Conservation (phyloP, 2,329 filamentous ascomycete species). For the Aspergillus uvarum region DNA sequence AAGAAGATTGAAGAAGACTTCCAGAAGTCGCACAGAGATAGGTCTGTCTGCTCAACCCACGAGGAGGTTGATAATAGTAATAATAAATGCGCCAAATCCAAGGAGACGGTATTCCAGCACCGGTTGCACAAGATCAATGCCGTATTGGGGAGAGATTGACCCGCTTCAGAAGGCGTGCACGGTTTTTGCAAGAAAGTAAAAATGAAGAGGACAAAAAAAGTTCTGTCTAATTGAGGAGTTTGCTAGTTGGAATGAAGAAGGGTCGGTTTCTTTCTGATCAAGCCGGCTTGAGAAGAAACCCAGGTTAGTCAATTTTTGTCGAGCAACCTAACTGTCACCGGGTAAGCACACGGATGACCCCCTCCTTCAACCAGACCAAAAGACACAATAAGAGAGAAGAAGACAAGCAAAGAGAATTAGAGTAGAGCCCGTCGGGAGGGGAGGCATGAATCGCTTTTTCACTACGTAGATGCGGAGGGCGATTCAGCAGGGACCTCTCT, state of each 20-base stretch:
- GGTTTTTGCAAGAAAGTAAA: constrained; percentile 13
- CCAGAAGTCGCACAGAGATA: constrained; percentile 15
- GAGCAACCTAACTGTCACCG: background rate
- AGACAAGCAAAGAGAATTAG: background rate
- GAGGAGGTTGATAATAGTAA: constrained; percentile 12
- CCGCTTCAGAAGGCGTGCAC: constrained; percentile 18
- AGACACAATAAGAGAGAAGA: constrained; percentile 4
- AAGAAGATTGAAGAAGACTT: constrained; percentile 15
- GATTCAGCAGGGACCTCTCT: constrained; percentile 17
- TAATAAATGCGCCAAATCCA: constrained; percentile 4
- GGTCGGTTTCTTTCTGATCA: background rate
- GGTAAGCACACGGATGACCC: constrained; percentile 1
- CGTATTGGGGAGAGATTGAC: constrained; percentile 13
- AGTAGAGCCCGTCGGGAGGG: background rate
- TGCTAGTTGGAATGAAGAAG: constrained; percentile 7
- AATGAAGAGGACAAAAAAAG: background rate
- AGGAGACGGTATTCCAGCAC: constrained; percentile 9
- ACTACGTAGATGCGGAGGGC: constrained; percentile 19
- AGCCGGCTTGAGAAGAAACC: constrained; percentile 6
- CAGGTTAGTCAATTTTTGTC: background rate
- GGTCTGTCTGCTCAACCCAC: constrained; percentile 11
- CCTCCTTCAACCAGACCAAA: background rate
- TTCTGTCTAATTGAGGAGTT: background rate
- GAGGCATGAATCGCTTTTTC: constrained; percentile 13
- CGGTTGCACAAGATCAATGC: constrained; percentile 10